Evolutionary conservation across 192 early-diverging fungal genomes (phyloP).

Genomic region (Entomortierella beljakovae): DNA sequence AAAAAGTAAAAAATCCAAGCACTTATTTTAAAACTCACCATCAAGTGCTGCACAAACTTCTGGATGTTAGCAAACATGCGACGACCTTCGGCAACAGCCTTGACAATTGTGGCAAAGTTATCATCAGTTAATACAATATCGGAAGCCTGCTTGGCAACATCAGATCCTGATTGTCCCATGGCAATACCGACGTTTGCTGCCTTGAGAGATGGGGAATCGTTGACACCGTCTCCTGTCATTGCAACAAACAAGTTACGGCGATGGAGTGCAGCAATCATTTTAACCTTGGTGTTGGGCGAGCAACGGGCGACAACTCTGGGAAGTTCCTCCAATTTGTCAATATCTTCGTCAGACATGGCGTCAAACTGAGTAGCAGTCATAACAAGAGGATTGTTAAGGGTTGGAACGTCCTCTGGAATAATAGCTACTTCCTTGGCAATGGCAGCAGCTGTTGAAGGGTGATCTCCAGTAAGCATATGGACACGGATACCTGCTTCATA

Average conservation of each 20-base stretch:
- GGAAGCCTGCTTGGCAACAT: conserved; percentile 93
- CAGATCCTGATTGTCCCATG: conserved; percentile 93
- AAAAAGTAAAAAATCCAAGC: not conserved
- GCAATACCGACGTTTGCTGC: conserved; percentile 83
- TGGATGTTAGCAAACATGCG: conserved; percentile 84
- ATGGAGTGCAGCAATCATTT: conserved; percentile 95
- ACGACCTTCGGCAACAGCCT: conserved; percentile 84
- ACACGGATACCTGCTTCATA: conserved; percentile 92
- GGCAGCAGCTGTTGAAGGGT: conserved; percentile 89
- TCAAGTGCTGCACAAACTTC: conserved; percentile 77
- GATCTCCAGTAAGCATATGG: conserved; percentile 96
- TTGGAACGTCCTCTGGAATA: conserved; percentile 63
- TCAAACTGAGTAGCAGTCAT: conserved; percentile 94
- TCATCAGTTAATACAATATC: conserved; percentile 91
- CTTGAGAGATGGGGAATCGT: conserved; percentile 79
- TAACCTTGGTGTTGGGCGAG: conserved; percentile 96
- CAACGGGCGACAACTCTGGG: conserved; percentile 96
- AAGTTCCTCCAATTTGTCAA: conserved; percentile 81
- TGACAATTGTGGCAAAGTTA: conserved; percentile 87
- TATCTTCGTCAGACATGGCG: conserved; percentile 80
- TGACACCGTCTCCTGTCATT: conserved; percentile 92
- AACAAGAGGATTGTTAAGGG: conserved; percentile 59
- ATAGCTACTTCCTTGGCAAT: conserved; percentile 81
- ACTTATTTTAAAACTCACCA: conserved; percentile 53
- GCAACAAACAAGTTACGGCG: conserved; percentile 74